Evolutionary conservation across 495 filamentous ascomycete genomes (phyloP), one percentile per base, ranked within the genome.

Genomic region (Poronia punctata): DNA sequence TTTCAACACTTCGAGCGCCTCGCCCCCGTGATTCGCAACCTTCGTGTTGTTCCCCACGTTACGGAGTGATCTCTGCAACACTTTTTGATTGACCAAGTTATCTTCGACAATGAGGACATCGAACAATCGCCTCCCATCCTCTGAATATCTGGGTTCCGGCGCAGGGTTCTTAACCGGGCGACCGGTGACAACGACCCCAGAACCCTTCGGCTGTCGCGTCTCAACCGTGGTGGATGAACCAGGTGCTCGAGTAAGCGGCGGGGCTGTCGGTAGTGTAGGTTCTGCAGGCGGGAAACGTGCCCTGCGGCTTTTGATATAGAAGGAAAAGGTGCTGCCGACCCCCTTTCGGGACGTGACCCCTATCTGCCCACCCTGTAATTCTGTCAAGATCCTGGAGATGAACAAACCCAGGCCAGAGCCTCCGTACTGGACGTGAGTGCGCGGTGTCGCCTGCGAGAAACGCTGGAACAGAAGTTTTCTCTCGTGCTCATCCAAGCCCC

Each of bases 341-440:
- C 80, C 84, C 37, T 80, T 67, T 48, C 78, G 70, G 3, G 83
- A 86, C 12, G 75, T 70, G 1, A 92, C 84, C 2, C 85, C 86
- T 40, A 93, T 88, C 43, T 88, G 83, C 5, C 87, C 87, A 15
- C 86, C 86, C 63, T 89, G 85, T 9, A 92, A 56, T 49, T 90
- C 84, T 14, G 82, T 84, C 6, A 94, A 64, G 38, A 81, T 77
- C 25, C 83, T 68, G 20, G 80, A 86, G 39, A 93, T 88, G 62
- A 88, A 93, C 4, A 94, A 67, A 0, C 87, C 87, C 3, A 94
- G 70, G 0, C 88, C 87, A 4, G 79, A 87, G 3, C 87, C 87
- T 14, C 86, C 87, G 45, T 92, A 93, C 25, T 83, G 75, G 1
- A 85, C 75, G 41, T 90, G 84, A 0, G 86, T 90, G 27, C 80